A percentile compares a stretch with the other conserved stretches of the same genome.
Evolutionary conservation across 192 early-diverging fungal species (phyloP).

Genomic region (Coemansia pectinata): DNA sequence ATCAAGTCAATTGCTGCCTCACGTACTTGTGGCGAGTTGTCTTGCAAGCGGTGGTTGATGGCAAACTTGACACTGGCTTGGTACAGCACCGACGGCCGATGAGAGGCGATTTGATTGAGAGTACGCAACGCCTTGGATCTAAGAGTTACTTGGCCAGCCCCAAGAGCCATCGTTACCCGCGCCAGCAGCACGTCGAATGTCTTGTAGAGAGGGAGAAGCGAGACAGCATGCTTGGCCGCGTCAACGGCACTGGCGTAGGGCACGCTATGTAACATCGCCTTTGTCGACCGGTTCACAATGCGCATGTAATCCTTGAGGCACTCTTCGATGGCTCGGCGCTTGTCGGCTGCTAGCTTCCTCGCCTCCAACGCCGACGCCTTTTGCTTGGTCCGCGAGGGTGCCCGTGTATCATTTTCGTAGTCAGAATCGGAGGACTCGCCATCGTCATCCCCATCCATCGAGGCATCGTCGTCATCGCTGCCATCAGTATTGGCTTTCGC

Average conservation of each 20-base stretch:
- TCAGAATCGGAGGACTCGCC: neutral
- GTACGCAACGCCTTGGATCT: slow-evolving; percentile 78
- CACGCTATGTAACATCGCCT: slow-evolving; percentile 18
- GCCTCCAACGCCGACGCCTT: neutral
- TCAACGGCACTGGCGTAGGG: slow-evolving; percentile 26
- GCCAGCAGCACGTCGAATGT: slow-evolving; percentile 72
- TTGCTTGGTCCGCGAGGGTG: neutral
- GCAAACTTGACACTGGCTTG: slow-evolving; percentile 65
- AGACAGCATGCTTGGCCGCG: slow-evolving; percentile 50
- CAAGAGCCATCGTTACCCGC: slow-evolving; percentile 64
- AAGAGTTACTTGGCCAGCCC: slow-evolving; percentile 66
- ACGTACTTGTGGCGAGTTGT: slow-evolving; percentile 80
- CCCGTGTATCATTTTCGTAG: neutral
- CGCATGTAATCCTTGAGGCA: slow-evolving; percentile 41
- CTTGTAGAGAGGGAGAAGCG: slow-evolving; percentile 61
- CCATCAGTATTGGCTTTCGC: neutral
- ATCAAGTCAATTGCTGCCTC: slow-evolving; percentile 91
- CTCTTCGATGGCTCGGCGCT: slow-evolving; percentile 33
- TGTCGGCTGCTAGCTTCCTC: slow-evolving; percentile 4
- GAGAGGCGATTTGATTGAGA: slow-evolving; percentile 71
- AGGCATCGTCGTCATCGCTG: slow-evolving; percentile 4
- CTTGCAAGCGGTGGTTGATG: slow-evolving; percentile 75
- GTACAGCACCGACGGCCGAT: slow-evolving; percentile 66
- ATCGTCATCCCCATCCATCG: neutral
- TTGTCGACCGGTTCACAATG: slow-evolving; percentile 44